Conservation (phyloP, 140 eudicot genomes). For the Anethum foeniculum region DNA sequence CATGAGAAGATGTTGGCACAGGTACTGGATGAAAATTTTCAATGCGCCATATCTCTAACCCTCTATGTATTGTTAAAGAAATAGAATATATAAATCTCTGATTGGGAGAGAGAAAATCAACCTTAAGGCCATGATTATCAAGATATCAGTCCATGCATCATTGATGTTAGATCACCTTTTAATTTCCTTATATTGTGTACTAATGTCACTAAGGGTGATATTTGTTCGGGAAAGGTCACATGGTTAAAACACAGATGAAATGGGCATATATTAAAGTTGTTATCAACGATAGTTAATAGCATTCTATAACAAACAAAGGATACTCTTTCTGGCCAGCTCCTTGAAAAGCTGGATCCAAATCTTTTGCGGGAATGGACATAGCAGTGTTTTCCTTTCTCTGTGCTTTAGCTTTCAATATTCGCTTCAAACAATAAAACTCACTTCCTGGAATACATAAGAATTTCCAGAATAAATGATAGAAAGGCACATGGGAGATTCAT, state of each 20-base stretch:
- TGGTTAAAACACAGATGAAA: background rate
- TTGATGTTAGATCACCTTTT: background rate
- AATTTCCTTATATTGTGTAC: background rate
- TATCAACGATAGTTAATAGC: background rate
- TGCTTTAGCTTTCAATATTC: conserved; percentile 17
- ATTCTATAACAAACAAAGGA: conserved; percentile 38
- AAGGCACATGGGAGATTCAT: background rate
- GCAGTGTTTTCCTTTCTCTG: conserved; percentile 15
- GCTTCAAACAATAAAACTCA: conserved; percentile 17
- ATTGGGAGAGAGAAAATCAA: background rate
- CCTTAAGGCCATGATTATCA: background rate
- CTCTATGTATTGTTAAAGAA: conserved; percentile 55
- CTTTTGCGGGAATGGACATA: conserved; percentile 86
- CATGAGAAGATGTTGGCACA: conserved; percentile 58
- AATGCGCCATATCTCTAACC: conserved; percentile 95
- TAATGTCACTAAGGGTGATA: background rate
- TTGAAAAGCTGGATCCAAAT: conserved; percentile 96
- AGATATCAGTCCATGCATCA: background rate
- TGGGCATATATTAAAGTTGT: background rate
- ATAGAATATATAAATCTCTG: conserved; percentile 11
- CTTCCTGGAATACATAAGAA: conserved; percentile 28
- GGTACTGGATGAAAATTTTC: conserved; percentile 79
- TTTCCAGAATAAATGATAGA: background rate
- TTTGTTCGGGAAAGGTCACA: background rate
- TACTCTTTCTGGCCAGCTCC: conserved; percentile 99